phyloP scores from a whole-genome alignment of 2,329 filamentous ascomycete species.

The Colletotrichum tanaceti region DNA sequence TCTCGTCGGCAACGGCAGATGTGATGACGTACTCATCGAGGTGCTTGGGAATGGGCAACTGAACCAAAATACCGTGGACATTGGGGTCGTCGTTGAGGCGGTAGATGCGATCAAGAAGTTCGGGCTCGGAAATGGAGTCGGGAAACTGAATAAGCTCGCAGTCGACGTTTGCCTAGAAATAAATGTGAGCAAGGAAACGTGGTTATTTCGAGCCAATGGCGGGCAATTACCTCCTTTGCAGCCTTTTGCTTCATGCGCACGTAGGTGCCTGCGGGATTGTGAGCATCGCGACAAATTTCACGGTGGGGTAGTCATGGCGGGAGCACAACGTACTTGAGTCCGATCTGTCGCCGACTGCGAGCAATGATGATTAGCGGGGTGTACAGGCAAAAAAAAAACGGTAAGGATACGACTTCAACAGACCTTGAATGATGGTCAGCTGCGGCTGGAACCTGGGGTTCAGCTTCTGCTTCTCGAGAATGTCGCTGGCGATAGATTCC shows the following conservation, averaged over 20 bases:
- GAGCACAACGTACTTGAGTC: slow-evolving; percentile 79
- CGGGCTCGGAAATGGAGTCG: slow-evolving; percentile 82
- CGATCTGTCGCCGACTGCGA: slow-evolving; percentile 85
- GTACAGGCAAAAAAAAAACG: neutral
- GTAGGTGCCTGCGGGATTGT: slow-evolving; percentile 79
- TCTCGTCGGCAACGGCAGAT: slow-evolving; percentile 89
- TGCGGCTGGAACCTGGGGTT: slow-evolving; percentile 91
- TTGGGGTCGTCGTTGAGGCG: slow-evolving; percentile 86
- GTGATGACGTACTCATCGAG: slow-evolving; percentile 92
- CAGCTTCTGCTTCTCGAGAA: slow-evolving; percentile 80
- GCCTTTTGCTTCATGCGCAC: slow-evolving; percentile 99
- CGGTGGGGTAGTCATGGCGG: slow-evolving; percentile 35
- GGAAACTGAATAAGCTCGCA: slow-evolving; percentile 89
- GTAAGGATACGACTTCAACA: slow-evolving; percentile 44
- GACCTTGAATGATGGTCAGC: slow-evolving; percentile 95
- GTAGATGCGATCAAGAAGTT: slow-evolving; percentile 85
- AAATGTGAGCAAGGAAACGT: slow-evolving; percentile 6
- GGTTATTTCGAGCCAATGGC: neutral
- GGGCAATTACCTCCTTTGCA: slow-evolving; percentile 78
- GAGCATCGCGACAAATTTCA: slow-evolving; percentile 47
- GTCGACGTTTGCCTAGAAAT: slow-evolving; percentile 81
- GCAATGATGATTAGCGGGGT: slow-evolving; percentile 28
- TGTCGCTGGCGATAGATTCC: slow-evolving; percentile 82
- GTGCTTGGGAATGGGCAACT: slow-evolving; percentile 88
- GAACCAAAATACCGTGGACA: slow-evolving; percentile 93